Evolutionary conservation across 176 grass and related monocot genomes (phyloP).

Genomic region (Ensete glaucum): DNA sequence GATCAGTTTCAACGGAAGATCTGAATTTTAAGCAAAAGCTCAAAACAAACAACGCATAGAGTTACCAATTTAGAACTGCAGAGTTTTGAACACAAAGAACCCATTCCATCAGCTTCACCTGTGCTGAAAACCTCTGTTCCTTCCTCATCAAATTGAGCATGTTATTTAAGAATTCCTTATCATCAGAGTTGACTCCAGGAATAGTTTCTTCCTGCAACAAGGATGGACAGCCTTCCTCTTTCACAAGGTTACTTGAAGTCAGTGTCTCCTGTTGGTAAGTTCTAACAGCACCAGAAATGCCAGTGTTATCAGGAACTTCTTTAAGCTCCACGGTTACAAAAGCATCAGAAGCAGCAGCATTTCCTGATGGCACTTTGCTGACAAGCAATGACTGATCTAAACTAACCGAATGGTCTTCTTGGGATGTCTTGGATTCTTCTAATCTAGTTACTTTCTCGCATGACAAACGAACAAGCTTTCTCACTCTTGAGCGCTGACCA

Average conservation of each 20-base stretch:
- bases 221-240: slow-evolving; percentile 24
- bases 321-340: background rate
- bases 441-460: slow-evolving; percentile 47
- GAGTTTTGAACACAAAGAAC: slow-evolving; percentile 72
- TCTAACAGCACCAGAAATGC: slow-evolving; percentile 15
- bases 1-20: slow-evolving; percentile 13
- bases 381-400: slow-evolving; percentile 19
- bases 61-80: slow-evolving; percentile 72
- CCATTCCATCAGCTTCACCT: slow-evolving; percentile 88
- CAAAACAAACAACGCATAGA: background rate
- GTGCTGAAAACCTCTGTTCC: slow-evolving; percentile 73
- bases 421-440: slow-evolving; percentile 30
- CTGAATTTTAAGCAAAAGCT: slow-evolving; percentile 18
- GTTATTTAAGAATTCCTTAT: slow-evolving; percentile 80
- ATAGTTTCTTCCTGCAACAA: slow-evolving; percentile 28
- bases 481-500: slow-evolving; percentile 64
- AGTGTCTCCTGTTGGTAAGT: slow-evolving; percentile 11
- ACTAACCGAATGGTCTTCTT: slow-evolving; percentile 24
- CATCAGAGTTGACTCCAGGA: slow-evolving; percentile 52
- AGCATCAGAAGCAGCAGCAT: slow-evolving; percentile 5
- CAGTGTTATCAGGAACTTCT: slow-evolving; percentile 6
- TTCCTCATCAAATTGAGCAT: slow-evolving; percentile 80
- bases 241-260: slow-evolving; percentile 32
- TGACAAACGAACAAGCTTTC: slow-evolving; percentile 71
- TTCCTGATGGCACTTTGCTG: background rate